Conservation (phyloP, 768 basidiomycete species). For the Dacryopinax spathularia region DNA sequence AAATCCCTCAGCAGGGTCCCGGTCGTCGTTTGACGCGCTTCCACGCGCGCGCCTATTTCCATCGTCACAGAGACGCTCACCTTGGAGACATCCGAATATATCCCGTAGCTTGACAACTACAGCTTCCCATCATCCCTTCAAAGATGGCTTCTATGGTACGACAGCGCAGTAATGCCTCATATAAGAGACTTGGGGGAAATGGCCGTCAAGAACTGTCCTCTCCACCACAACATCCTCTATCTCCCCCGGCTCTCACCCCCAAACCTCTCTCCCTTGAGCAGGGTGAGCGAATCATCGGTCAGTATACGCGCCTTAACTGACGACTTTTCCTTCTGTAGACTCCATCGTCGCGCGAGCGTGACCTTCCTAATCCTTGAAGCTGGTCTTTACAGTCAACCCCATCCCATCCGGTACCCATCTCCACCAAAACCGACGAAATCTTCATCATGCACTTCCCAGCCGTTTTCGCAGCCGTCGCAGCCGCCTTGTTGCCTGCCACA, state of each 20-base stretch:
- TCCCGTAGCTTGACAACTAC: neutral
- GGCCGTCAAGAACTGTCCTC: too few species aligned
- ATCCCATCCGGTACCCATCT: too few species aligned
- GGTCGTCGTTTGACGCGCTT: too few species aligned
- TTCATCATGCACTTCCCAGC: neutral
- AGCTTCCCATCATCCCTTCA: neutral
- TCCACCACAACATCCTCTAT: neutral
- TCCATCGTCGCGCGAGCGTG: neutral
- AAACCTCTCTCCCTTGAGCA: neutral
- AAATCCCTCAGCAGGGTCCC: too few species aligned
- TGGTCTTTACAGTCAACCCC: too few species aligned
- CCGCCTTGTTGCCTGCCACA: neutral
- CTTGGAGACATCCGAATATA: neutral
- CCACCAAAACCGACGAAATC: neutral
- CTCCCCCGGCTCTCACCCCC: neutral
- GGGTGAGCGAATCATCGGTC: neutral
- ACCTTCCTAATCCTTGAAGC: neutral
- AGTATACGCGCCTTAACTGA: neutral
- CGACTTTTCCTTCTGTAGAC: neutral
- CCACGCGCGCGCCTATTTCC: too few species aligned
- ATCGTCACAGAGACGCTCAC: conserved; percentile 4
- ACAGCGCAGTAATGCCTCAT: neutral
- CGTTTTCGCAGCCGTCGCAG: neutral
- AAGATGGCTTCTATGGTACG: neutral
- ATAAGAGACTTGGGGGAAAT: neutral